Conservation (phyloP, 225 moss, liverwort and hornwort genomes). For the Polytrichum commune region DNA sequence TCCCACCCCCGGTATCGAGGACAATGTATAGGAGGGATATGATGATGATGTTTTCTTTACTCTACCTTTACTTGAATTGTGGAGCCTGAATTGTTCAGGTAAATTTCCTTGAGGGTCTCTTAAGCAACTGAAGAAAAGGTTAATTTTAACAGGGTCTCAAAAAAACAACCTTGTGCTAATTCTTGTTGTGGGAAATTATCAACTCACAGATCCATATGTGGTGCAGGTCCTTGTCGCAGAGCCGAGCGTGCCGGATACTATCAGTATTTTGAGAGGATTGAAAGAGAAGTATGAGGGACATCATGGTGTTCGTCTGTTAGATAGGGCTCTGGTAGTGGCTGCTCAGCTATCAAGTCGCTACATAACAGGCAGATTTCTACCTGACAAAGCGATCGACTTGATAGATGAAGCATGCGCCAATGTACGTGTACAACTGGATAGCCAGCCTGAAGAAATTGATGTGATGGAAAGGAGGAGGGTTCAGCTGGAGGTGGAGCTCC, state of each 20-base stretch:
- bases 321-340: constrained; percentile 82
- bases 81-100: no score
- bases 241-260: constrained; percentile 79
- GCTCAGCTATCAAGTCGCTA: constrained; percentile 85
- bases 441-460: constrained; percentile 91
- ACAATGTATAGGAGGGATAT: no score
- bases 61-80: no score
- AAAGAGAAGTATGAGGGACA: constrained; percentile 97
- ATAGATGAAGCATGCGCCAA: constrained; percentile 97
- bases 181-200: background rate
- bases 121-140: no score
- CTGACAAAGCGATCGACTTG: constrained; percentile 89
- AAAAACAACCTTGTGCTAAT: background rate
- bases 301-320: constrained; percentile 81
- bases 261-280: constrained; percentile 84
- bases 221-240: constrained; percentile 69
- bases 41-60: no score
- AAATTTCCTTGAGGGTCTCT: no score
- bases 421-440: constrained; percentile 92
- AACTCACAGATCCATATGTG: constrained; percentile 1
- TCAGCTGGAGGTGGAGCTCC: constrained; percentile 88
- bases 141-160: no score
- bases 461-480: constrained; percentile 72
- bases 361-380: constrained; percentile 77
- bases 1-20: background rate